Evolutionary conservation across 768 basidiomycete genomes (phyloP), one percentile per base, ranked within the genome.

Genomic region (Termitomyces titanicus): DNA sequence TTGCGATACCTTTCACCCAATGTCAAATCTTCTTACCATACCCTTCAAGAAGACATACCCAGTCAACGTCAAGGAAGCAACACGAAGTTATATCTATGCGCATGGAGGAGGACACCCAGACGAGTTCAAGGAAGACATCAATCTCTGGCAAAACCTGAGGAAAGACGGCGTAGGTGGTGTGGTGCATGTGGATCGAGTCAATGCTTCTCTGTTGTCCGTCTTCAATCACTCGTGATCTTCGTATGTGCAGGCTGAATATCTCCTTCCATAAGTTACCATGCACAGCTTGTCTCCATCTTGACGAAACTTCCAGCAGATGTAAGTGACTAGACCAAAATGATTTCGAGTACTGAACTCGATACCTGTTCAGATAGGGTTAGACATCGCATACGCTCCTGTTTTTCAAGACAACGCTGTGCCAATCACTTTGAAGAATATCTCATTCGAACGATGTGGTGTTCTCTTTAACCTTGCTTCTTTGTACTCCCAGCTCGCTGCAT

Each of bases 391-490:
- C 65, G 79, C 86, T 2, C 82, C 88, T 5, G 83, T 76, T 10
- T 96, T 95, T 67, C 72, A 82, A 3, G 71, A 84, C 6, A 66
- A 71, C 9, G 75, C 74, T 37, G 63, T 82, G 0, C 84, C 92
- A 1, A 69, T 91, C 22, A 77, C 86, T 0, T 70, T 94, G 31
- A 77, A 76, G 33, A 94, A 86, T 56, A 75, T 98, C n/a, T 73
- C 81, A 1, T 97, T 89, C 61, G 96, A 98, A 66, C 79, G 89
- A 15, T 85, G 88, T 2, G 76, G 81, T 20, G 76, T 90, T 0
- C 70, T 98, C 1, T 96, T 89, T 76, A 98, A 98, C 64, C 76
- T 98, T 4, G 92, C 88, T 1, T 84, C 92, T 3, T 70, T 94
- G n/a, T 91, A 88, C 66, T 91, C 91, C 2, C 87, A 90, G 52